Evolutionary conservation across 208 protist genomes (phyloP).

Genomic region (Kentomonas sorsogonicus): DNA sequence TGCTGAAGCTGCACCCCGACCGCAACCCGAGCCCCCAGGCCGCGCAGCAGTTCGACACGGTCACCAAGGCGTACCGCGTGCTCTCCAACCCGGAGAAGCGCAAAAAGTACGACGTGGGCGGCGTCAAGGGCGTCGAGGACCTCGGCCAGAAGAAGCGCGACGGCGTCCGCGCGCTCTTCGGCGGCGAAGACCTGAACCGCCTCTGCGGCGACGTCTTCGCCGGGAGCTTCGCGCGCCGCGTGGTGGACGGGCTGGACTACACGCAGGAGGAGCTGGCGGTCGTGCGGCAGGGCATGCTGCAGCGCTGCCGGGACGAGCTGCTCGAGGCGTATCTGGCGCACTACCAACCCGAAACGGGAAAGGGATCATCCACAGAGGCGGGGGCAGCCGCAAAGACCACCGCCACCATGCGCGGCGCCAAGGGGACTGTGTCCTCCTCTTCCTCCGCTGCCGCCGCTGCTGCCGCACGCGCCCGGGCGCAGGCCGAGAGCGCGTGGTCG

Average conservation of each 20-base stretch:
- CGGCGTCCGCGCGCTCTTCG: conserved; percentile 69
- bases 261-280: conserved; percentile 72
- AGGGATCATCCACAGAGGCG: too few species aligned
- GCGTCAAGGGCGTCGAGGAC: conserved; percentile 93
- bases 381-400: background rate
- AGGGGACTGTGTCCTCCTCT: too few species aligned
- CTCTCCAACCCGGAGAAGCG: conserved; percentile 94
- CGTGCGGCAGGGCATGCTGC: conserved; percentile 46
- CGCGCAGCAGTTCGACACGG: conserved; percentile 78
- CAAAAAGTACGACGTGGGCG: conserved; percentile 96
- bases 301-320: conserved; percentile 63
- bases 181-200: conserved; percentile 47
- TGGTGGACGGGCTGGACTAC: conserved; percentile 76
- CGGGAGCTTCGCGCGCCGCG: conserved; percentile 70
- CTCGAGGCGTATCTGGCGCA: conserved; percentile 42
- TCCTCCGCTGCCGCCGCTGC: too few species aligned
- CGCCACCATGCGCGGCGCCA: background rate
- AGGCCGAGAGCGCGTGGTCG: conserved; percentile 11
- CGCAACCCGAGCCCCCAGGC: conserved; percentile 76
- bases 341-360: too few species aligned
- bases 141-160: conserved; percentile 65
- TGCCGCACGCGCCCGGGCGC: too few species aligned
- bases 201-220: conserved; percentile 63
- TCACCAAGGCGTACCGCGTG: conserved; percentile 97
- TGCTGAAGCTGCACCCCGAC: conserved; percentile 87